Evolutionary conservation across 352 stramenopile species (phyloP).

Genomic region (Halophytophthora batemanensis): DNA sequence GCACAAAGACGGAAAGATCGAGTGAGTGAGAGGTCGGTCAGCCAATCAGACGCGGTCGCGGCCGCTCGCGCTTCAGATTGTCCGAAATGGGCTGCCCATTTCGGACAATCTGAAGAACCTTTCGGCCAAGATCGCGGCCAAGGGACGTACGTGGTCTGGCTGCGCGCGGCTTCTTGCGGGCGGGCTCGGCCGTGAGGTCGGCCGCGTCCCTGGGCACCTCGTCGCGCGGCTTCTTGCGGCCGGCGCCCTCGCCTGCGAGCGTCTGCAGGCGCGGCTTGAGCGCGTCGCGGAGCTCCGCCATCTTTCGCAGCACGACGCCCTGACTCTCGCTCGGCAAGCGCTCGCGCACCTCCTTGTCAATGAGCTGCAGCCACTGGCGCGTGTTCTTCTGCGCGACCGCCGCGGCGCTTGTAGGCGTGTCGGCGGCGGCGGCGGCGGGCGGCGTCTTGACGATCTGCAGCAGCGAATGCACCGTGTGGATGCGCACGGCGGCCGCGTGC

Average conservation of each 20-base stretch:
- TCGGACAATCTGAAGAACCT: no score
- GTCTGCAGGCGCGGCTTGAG: constrained; percentile 32
- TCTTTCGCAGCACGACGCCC: constrained; percentile 55
- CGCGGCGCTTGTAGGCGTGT: constrained; percentile 21
- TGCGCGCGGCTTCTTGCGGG: constrained; percentile 29
- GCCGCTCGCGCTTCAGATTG: no score
- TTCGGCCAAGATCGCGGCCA: no score
- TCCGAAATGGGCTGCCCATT: no score
- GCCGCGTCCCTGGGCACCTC: constrained; percentile 8
- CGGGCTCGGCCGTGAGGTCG: constrained; percentile 14
- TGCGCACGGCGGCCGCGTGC: constrained; percentile 59
- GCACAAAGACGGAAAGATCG: neutral
- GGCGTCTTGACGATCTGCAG: constrained; percentile 64
- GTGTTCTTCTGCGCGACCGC: constrained; percentile 32
- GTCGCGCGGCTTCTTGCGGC: constrained; percentile 14
- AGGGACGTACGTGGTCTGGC: no score
- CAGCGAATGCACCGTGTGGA: constrained; percentile 72
- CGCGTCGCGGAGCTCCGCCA: constrained; percentile 50
- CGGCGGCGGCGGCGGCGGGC: constrained; percentile 13
- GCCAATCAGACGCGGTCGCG: no score
- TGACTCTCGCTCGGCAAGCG: constrained; percentile 50
- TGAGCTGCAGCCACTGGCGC: constrained; percentile 34
- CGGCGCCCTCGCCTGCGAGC: constrained; percentile 6
- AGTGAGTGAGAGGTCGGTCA: no score
- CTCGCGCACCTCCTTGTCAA: constrained; percentile 31